A percentile compares a stretch with the other conserved stretches of the same genome.
Conservation (phyloP, 352 stramenopile species). For the Phytophthora pinifolia region DNA sequence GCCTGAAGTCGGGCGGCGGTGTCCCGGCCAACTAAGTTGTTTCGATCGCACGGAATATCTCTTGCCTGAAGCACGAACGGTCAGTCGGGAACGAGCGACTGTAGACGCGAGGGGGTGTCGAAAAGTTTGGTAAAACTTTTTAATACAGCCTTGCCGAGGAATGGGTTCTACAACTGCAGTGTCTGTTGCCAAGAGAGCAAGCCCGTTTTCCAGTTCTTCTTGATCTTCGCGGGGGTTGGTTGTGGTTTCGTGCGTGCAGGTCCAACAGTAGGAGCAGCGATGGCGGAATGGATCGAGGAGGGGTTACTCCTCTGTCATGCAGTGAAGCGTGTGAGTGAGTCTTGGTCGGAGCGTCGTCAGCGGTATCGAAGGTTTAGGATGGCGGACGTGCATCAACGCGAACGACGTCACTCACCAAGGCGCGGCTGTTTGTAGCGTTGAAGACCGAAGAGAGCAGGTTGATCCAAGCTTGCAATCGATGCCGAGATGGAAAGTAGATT, state of each 20-base stretch:
- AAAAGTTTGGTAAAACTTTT: constrained; percentile 60
- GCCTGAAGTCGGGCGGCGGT: constrained; percentile 87
- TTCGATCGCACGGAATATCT: constrained; percentile 22
- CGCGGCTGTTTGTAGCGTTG: constrained; percentile 24
- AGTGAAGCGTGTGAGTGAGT: neutral
- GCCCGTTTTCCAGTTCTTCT: constrained; percentile 28
- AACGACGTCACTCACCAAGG: constrained; percentile 51
- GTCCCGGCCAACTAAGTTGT: constrained; percentile 79
- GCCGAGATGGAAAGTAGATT: constrained; percentile 50
- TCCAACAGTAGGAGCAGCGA: constrained; percentile 3
- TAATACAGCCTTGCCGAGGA: constrained; percentile 82
- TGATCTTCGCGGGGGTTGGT: constrained; percentile 13
- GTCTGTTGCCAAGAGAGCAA: constrained; percentile 38
- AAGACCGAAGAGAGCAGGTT: constrained; percentile 42
- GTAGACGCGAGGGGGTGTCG: constrained; percentile 42
- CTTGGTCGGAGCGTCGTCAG: neutral
- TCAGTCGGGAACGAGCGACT: constrained; percentile 35
- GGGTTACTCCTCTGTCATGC: neutral
- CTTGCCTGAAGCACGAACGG: constrained; percentile 35
- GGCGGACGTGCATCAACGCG: constrained; percentile 5
- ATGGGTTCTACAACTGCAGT: constrained; percentile 69
- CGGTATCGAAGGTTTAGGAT: constrained; percentile 4
- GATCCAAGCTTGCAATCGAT: constrained; percentile 45
- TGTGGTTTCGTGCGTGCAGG: constrained; percentile 30
- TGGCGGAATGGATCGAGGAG: neutral